These are phyloP conservation scores for Infundibulicybe gibba DNA, from an alignment of 768 basidiomycete genomes.

Conservation along the genomic window DNA sequence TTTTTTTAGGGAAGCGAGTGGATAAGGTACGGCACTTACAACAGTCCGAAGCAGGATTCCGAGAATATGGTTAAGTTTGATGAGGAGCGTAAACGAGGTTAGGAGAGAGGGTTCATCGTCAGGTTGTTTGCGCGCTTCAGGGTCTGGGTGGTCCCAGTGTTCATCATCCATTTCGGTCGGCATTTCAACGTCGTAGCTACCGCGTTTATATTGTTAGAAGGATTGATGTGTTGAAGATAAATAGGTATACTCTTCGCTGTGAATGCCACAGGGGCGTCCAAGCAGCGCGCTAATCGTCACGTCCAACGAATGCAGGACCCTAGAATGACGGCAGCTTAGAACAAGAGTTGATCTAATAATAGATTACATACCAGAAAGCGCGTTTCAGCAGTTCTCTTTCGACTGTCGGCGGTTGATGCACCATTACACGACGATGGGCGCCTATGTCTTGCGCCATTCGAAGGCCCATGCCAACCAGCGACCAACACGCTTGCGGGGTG, in stretches of 20 bases:
- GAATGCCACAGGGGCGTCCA: conserved; percentile 64
- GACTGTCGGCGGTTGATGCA: conserved; percentile 20
- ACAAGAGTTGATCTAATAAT: background rate
- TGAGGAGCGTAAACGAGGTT: conserved; percentile 37
- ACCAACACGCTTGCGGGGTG: conserved; percentile 49
- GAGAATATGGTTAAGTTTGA: conserved; percentile 49
- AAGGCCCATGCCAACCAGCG: conserved; percentile 48
- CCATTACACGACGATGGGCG: conserved; percentile 39
- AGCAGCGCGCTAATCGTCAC: conserved; percentile 40
- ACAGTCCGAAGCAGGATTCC: conserved; percentile 49
- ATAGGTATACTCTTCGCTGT: conserved; percentile 65
- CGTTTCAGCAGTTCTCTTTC: conserved; percentile 64
- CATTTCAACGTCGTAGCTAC: conserved; percentile 56
- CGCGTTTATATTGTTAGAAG: background rate
- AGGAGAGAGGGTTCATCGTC: conserved; percentile 40
- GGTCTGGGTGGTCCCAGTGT: conserved; percentile 50
- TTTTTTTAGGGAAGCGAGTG: background rate
- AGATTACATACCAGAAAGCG: conserved; percentile 38
- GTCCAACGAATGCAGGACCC: conserved; percentile 18
- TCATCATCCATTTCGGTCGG: conserved; percentile 68
- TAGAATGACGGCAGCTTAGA: background rate
- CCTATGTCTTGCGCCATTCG: conserved; percentile 60
- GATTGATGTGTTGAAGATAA: background rate
- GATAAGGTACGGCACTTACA: conserved; percentile 24
- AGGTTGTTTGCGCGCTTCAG: conserved; percentile 52